Conservation (phyloP, 306 rosid genomes). For the Coriaria nepalensis region DNA sequence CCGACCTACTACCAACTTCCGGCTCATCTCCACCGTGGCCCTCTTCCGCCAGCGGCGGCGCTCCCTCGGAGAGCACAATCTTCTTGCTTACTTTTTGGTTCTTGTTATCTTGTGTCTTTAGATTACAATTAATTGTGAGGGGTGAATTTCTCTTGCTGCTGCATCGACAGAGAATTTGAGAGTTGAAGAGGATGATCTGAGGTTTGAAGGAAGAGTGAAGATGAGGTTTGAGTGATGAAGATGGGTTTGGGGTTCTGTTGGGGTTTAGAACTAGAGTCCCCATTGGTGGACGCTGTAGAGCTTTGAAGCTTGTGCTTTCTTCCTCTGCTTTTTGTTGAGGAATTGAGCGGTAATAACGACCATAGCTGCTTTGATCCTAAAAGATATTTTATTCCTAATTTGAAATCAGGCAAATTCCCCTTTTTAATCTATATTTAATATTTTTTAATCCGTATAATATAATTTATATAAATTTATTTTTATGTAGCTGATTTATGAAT, state of each 20-base stretch:
- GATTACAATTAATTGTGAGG: slow-evolving; percentile 28
- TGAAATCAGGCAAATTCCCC: no score
- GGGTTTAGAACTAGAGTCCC: slow-evolving; percentile 25
- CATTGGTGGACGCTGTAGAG: slow-evolving; percentile 22
- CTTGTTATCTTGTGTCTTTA: slow-evolving; percentile 34
- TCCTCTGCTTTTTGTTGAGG: slow-evolving; percentile 4
- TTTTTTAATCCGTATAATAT: no score
- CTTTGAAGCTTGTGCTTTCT: slow-evolving; percentile 8
- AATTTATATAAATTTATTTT: no score
- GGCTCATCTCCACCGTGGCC: slow-evolving; percentile 14
- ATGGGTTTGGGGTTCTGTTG: slow-evolving; percentile 25
- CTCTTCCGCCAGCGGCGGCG: slow-evolving; percentile 53
- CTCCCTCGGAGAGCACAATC: slow-evolving; percentile 58
- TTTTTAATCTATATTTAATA: no score
- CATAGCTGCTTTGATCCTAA: slow-evolving; percentile 45
- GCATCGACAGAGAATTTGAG: slow-evolving; percentile 7
- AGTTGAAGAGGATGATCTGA: slow-evolving; percentile 14
- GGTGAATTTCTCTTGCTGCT: slow-evolving; percentile 14
- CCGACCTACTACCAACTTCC: slow-evolving; percentile 20
- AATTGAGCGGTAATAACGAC: slow-evolving; percentile 26
- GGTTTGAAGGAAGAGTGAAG: slow-evolving; percentile 25
- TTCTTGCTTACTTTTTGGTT: slow-evolving; percentile 31
- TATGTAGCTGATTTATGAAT: no score
- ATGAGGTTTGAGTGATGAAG: slow-evolving; percentile 21
- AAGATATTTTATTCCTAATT: no score